Base-by-base conservation (phyloP, 768 basidiomycete genomes). In the Lyophyllum decastes region DNA sequence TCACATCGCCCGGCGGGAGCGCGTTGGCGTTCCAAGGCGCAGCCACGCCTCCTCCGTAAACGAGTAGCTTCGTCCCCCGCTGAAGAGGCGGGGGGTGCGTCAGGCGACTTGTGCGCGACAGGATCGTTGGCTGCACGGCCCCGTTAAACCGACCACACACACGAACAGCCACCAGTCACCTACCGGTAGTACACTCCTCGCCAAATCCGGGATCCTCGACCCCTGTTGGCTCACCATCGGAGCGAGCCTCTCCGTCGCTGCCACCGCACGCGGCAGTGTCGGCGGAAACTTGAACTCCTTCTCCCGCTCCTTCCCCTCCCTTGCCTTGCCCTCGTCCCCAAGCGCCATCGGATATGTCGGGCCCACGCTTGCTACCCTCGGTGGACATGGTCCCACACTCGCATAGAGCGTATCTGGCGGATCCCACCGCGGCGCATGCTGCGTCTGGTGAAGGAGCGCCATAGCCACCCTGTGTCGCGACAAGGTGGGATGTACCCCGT, bases 401-500 rank as follows among this genome's bases (percentile, higher is more conserved):
- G 79, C 82, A 64, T 83, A 91, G 44, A 92, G 68, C 2, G 88
- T 86, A 60, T 88, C 82, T 2, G 88, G 77, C 10, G 84, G 71
- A 24, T 89, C 86, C 89, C 89, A 91, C 4, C 89, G 82, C 10
- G 87, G 74, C 22, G 74, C 73, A 21, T 72, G 69, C 67, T 90
- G 84, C 2, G 82, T 74, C 52, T 87, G 82, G 0, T 77, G 68
- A 34, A 92, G 78, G 9, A 92, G 73, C 0, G 86, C 79, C 81
- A 92, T 84, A 4, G 88, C 86, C n/a, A 92, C 85, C 65, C 84
- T 86, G 72, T 92, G 90, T 44, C 88, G 82, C 4, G 84, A 73
- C 27, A 86, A 84, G 52, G 84, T 89, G 2, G 83, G 72, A 10
- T 81, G 68, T 5, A 76, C 75, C 0, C 78, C 73, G 52, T 75